Conservation (phyloP, 768 basidiomycete species). For the Postia placenta region DNA sequence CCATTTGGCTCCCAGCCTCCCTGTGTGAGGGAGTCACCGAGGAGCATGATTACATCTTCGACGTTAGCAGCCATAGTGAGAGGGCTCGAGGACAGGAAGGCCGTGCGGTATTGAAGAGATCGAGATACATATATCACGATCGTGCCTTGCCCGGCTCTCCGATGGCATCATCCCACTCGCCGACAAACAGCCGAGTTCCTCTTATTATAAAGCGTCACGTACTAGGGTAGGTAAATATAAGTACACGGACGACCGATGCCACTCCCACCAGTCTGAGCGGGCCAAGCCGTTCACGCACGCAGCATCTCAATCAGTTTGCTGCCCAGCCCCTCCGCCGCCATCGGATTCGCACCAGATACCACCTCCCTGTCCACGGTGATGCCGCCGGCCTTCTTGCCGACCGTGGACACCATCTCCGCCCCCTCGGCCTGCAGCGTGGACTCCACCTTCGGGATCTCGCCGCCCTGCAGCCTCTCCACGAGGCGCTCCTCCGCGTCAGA, state of each 20-base stretch:
- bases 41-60: slow-evolving; percentile 65
- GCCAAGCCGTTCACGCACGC: slow-evolving; percentile 4
- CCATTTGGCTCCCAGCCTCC: slow-evolving; percentile 54
- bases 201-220: too few species aligned
- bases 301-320: slow-evolving; percentile 22
- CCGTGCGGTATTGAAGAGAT: too few species aligned
- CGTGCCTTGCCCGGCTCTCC: too few species aligned
- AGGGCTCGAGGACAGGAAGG: not conserved
- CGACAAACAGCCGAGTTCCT: too few species aligned
- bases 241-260: too few species aligned
- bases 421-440: slow-evolving; percentile 16
- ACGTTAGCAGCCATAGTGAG: slow-evolving; percentile 51
- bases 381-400: slow-evolving; percentile 14
- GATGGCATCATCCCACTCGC: too few species aligned
- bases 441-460: slow-evolving; percentile 21
- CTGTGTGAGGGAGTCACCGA: slow-evolving; percentile 83
- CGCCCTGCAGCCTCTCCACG: slow-evolving; percentile 21
- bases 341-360: slow-evolving; percentile 20
- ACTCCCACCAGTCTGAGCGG: too few species aligned
- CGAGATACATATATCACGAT: too few species aligned
- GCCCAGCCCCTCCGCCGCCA: slow-evolving; percentile 18
- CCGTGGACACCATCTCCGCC: slow-evolving; percentile 16
- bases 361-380: slow-evolving; percentile 23
- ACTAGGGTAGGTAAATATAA: too few species aligned
- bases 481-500: slow-evolving; percentile 22